Evolutionary conservation across 2,329 filamentous ascomycete genomes (phyloP).

Genomic region (Cryphonectria nitschkei): DNA sequence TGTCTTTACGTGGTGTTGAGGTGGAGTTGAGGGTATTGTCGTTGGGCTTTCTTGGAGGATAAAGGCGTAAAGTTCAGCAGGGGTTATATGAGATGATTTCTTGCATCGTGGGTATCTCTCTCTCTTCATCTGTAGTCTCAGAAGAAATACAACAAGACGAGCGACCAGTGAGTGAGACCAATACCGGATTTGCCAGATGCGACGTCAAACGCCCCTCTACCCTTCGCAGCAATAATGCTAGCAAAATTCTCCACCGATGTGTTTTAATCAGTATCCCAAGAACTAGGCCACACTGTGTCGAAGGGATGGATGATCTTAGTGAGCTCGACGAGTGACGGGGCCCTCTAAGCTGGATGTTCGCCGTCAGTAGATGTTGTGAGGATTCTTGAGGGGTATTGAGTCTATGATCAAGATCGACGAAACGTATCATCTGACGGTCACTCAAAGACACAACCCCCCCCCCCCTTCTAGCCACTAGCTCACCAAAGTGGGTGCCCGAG

Average conservation of each 20-base stretch:
- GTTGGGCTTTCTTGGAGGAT: neutral
- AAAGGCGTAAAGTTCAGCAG: neutral
- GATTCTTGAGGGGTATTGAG: no score
- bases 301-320: neutral
- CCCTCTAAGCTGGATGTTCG: neutral
- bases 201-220: neutral
- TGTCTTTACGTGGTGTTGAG: constrained; percentile 95
- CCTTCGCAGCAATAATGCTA: neutral
- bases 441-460: no score
- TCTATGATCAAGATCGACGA: neutral
- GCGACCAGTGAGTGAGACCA: neutral
- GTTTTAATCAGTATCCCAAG: neutral
- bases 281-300: no score
- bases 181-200: neutral
- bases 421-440: no score
- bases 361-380: no score
- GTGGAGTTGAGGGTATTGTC: neutral
- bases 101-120: neutral
- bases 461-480: no score
- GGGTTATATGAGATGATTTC: constrained; percentile 3
- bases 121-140: neutral
- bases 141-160: neutral
- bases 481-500: no score
- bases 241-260: neutral
- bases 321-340: neutral